A percentile compares a stretch with the other conserved stretches of the same genome.
phyloP scores from a whole-genome alignment of 495 filamentous ascomycete species.

The Aspergillus taichungensis region DNA sequence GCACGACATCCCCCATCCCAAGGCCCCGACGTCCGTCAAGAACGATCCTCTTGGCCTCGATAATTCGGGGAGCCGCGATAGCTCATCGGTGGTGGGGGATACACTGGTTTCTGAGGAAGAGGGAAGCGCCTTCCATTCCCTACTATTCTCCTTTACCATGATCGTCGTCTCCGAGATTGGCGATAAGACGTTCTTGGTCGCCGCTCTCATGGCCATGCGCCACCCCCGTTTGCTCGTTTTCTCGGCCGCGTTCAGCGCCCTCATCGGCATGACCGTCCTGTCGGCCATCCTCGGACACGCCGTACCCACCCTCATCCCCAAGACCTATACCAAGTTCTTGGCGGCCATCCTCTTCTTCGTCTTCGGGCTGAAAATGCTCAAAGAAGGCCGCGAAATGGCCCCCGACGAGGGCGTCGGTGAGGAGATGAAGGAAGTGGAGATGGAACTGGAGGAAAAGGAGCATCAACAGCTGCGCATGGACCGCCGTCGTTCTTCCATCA shows the following conservation, averaged over 20 bases:
- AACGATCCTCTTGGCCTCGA: conserved; percentile 57
- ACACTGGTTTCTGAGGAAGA: conserved; percentile 47
- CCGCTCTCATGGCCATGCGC: conserved; percentile 98
- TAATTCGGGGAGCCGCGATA: conserved; percentile 34
- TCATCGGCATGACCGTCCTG: conserved; percentile 92
- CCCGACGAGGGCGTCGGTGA: conserved; percentile 81
- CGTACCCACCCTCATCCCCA: conserved; percentile 83
- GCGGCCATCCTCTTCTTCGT: conserved; percentile 80
- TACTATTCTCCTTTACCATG: conserved; percentile 88
- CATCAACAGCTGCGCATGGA: conserved; percentile 49
- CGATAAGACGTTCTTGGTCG: conserved; percentile 97
- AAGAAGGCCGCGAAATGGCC: conserved; percentile 82
- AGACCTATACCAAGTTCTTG: conserved; percentile 76
- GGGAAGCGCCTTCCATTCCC: conserved; percentile 82
- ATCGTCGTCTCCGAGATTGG: conserved; percentile 96
- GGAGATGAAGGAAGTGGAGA: conserved; percentile 95
- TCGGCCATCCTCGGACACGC: conserved; percentile 93
- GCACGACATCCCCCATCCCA: conserved; percentile 66
- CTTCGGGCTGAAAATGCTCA: conserved; percentile 78
- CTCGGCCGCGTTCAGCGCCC: conserved; percentile 80
- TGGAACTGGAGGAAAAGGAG: conserved; percentile 92
- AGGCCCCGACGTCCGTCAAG: conserved; percentile 57
- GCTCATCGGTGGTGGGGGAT: conserved; percentile 44
- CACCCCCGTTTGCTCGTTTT: conserved; percentile 91
- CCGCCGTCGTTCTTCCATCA: conserved; percentile 43